phyloP scores from a whole-genome alignment of 352 stramenopile genomes.

The Globisporangium nagaii region DNA sequence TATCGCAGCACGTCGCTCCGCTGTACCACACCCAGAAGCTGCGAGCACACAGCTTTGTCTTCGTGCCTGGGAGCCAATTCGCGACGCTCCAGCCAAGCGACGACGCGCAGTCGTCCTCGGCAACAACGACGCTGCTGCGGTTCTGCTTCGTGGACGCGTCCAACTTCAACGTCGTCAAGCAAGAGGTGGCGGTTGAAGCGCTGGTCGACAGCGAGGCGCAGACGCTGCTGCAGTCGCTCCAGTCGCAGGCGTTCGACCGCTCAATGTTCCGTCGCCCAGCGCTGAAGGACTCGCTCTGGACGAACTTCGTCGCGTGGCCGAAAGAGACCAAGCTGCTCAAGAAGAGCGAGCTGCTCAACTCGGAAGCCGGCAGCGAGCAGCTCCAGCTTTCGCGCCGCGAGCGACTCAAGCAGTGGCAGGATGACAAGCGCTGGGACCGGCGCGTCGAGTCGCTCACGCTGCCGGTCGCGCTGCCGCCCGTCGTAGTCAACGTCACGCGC shows the following conservation, averaged over 20 bases:
- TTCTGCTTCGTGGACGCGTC: conserved; percentile 74
- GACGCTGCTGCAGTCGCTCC: conserved; percentile 38
- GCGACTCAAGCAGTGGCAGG: conserved; percentile 75
- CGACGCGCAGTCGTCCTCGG: not conserved
- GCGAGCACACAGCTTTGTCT: conserved; percentile 24
- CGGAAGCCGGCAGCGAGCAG: conserved; percentile 8
- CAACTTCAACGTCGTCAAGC: conserved; percentile 69
- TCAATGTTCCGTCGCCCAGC: conserved; percentile 44
- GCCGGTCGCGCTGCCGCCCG: conserved; percentile 48
- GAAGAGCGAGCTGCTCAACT: conserved; percentile 17
- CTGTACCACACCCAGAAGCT: conserved; percentile 15
- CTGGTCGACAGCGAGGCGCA: conserved; percentile 29
- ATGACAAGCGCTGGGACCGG: conserved; percentile 66
- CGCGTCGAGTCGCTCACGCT: conserved; percentile 64
- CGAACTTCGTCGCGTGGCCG: conserved; percentile 57
- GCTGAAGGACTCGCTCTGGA: conserved; percentile 30
- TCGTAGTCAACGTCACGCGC: conserved; percentile 58
- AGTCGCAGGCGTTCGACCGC: conserved; percentile 48
- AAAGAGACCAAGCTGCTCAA: conserved; percentile 40
- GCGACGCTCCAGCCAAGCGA: conserved; percentile 13
- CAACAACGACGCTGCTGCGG: conserved; percentile 29
- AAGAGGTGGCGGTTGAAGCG: conserved; percentile 37
- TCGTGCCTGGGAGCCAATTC: conserved; percentile 41
- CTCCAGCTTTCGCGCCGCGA: conserved; percentile 56
- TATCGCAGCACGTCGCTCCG: conserved; percentile 13